Evolutionary conservation across 768 basidiomycete genomes (phyloP).

Genomic region (Rubroboletus pulcherrimus): DNA sequence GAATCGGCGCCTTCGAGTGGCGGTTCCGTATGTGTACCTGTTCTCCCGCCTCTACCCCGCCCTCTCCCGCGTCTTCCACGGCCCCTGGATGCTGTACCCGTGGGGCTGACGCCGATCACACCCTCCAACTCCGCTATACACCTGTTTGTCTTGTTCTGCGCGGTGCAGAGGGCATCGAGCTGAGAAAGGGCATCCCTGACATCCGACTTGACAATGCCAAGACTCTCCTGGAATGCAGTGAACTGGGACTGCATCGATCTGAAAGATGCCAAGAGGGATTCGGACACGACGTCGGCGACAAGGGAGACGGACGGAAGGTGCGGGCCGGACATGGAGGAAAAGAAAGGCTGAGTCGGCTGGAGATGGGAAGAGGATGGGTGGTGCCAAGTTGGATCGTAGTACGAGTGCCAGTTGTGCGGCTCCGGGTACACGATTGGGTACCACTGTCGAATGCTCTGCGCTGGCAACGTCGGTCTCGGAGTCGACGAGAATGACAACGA

Average conservation of each 20-base stretch:
- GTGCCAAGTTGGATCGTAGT: slow-evolving; percentile 1
- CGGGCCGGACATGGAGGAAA: not conserved
- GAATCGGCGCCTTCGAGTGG: not conserved
- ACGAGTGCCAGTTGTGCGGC: not conserved
- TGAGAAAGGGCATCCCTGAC: slow-evolving; percentile 15
- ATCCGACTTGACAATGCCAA: slow-evolving; percentile 8
- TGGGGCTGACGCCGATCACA: slow-evolving; percentile 9
- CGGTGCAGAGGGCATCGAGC: slow-evolving; percentile 12
- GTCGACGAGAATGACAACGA: not conserved
- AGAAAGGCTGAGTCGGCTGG: not conserved
- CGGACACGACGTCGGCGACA: not conserved
- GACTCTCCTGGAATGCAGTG: slow-evolving; percentile 5
- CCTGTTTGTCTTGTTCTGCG: slow-evolving; percentile 10
- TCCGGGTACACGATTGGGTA: not conserved
- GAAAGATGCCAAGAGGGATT: not conserved
- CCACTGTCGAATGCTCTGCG: not conserved
- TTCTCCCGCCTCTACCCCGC: not conserved
- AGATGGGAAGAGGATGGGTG: not conserved
- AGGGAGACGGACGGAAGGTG: not conserved
- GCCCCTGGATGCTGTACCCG: not conserved
- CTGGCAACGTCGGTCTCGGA: not conserved
- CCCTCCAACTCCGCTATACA: slow-evolving; percentile 12
- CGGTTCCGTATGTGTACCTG: not conserved
- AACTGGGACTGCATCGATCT: slow-evolving; percentile 16
- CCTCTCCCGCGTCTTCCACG: not conserved